Conservation (phyloP, 164 flowering plant genomes). For the Chloranthus sessilifolius region DNA sequence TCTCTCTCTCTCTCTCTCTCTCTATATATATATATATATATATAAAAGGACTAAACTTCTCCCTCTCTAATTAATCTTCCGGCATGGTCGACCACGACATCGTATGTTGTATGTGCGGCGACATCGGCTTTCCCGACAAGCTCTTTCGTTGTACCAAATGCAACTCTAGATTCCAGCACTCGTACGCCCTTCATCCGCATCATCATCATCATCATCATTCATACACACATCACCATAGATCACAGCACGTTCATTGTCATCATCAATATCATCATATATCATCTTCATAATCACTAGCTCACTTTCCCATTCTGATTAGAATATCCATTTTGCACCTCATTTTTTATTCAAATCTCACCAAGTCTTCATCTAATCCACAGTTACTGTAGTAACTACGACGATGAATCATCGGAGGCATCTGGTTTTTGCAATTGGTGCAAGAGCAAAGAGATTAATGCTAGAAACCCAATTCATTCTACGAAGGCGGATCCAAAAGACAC, state of each 20-base stretch:
- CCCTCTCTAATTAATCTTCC: too few species aligned
- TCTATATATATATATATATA: too few species aligned
- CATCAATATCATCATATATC: too few species aligned
- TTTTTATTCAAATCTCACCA: too few species aligned
- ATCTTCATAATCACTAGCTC: too few species aligned
- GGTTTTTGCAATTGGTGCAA: conserved; percentile 90
- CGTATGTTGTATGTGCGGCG: conserved; percentile 97
- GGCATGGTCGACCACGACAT: conserved; percentile 38
- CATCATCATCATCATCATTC: conserved; percentile 10
- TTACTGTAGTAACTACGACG: conserved; percentile 86
- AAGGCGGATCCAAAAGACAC: conserved; percentile 8
- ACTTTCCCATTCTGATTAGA: too few species aligned
- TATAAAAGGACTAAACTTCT: too few species aligned
- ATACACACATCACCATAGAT: conserved; percentile 11
- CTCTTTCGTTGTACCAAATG: conserved; percentile 87
- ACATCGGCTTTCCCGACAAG: conserved; percentile 86
- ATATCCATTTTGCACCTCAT: too few species aligned
- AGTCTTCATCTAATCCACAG: conserved; percentile 22
- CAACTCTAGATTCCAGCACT: conserved; percentile 75
- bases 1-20: too few species aligned
- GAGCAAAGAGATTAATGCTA: conserved; percentile 42
- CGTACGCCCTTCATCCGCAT: conserved; percentile 41
- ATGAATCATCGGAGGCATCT: conserved; percentile 27
- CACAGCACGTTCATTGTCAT: too few species aligned
- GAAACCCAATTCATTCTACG: conserved; percentile 26